Base-by-base conservation (phyloP, 768 basidiomycete genomes). In the Neoboletus magnificus region DNA sequence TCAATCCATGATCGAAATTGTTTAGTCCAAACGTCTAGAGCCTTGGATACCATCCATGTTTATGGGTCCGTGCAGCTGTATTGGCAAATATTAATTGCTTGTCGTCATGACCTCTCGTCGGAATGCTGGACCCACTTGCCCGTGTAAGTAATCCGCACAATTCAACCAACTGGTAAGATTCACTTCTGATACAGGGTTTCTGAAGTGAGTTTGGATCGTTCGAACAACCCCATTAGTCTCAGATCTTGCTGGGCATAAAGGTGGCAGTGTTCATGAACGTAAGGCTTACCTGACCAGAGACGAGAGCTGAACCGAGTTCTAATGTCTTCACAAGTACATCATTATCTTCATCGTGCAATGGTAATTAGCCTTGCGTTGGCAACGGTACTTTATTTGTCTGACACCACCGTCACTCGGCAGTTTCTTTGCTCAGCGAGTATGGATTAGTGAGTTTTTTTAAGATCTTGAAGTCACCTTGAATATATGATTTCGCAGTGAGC, bases 371-470 rank as follows among this genome's bases (percentile, higher is more conserved):
- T 39, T 16, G 8, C 4, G n/a, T 35, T 54, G 16, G 39, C 5
- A 27, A 27, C 35, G 18, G 32, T 23, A 35, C 30, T 10, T 25
- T 22, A 15, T 15, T 23, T 35, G 5, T 36, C 54, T 54, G 42
- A 55, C 35, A 42, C 9, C 29, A 23, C 29, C 25, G 30, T 25
- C 18, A 20, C 35, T 18, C n/a, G 27, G 13, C 36, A 56, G 55
- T 27, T 56, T 54, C 36, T 46, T 45, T 54, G 43, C 27, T 40
- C 55, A 54, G 23, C 55, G 55, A 33, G 51, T 45, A n/a, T 54
- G 55, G 55, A 54, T 56, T 9, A 18, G 52, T 56, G 33, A 56
- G 55, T 27, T 36, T 9, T n/a, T 37, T 37, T 37, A 5, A 9
- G 18, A 20, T 20, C 36, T 40, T 37, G 13, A 32, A n/a, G 40